Evolutionary conservation across 2,329 filamentous ascomycete species (phyloP).

Genomic region (Calonectria crousiana): DNA sequence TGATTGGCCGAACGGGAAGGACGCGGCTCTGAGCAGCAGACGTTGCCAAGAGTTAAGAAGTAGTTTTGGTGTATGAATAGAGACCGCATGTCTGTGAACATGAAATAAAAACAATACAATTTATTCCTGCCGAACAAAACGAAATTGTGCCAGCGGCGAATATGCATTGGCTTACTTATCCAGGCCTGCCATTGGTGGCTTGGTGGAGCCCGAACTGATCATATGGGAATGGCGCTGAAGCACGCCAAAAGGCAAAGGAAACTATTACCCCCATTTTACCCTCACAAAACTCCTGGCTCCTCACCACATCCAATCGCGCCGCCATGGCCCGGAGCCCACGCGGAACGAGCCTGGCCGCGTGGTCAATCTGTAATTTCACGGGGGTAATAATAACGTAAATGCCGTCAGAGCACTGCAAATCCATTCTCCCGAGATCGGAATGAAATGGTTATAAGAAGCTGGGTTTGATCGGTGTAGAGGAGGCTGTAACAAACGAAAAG

Average conservation of each 20-base stretch:
- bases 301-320: conserved; percentile 14
- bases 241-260: conserved; percentile 7
- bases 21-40: not conserved
- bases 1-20: not conserved
- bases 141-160: not conserved
- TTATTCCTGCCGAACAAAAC: not conserved
- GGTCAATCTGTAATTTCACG: not conserved
- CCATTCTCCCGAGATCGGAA: conserved; percentile 12
- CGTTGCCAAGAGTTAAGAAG: not conserved
- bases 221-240: conserved; percentile 1
- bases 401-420: not conserved
- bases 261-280: conserved; percentile 24
- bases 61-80: not conserved
- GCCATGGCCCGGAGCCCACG: conserved; percentile 1
- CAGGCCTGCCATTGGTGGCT: not conserved
- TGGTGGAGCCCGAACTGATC: not conserved
- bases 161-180: not conserved
- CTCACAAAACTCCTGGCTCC: conserved; percentile 22
- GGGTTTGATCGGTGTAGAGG: not conserved
- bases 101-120: not conserved
- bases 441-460: conserved; percentile 10
- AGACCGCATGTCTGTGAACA: not conserved
- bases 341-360: conserved; percentile 5
- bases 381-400: conserved; percentile 23
- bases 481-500: not conserved